These are phyloP conservation scores for Ogataea paradorogensis DNA, from an alignment of 805 yeast genomes.

Conservation along the genomic window DNA sequence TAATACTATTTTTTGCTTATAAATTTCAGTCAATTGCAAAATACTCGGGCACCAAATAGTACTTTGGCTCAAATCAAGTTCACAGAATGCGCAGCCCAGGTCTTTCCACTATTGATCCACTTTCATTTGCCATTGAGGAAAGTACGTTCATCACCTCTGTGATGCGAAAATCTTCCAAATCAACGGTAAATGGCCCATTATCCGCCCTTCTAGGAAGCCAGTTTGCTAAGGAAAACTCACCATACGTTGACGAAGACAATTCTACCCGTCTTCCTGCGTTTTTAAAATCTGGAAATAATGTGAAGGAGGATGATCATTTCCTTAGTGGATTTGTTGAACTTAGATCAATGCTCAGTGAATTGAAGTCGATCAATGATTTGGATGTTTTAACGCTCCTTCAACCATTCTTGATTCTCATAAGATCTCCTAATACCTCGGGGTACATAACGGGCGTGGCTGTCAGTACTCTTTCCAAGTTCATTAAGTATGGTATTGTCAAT, in stretches of 20 bases:
- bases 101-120: constrained; percentile 58
- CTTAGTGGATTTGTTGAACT: constrained; percentile 77
- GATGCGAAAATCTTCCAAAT: constrained; percentile 82
- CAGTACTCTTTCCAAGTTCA: constrained; percentile 67
- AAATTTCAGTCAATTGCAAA: not conserved
- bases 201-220: constrained; percentile 78
- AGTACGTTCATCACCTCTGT: constrained; percentile 83
- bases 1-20: not conserved
- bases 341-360: constrained; percentile 63
- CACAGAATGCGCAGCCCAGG: constrained; percentile 1
- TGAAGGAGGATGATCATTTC: constrained; percentile 50
- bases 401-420: constrained; percentile 82
- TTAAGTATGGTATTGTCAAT: constrained; percentile 66
- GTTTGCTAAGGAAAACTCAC: constrained; percentile 29
- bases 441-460: constrained; percentile 79
- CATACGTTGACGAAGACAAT: constrained; percentile 29
- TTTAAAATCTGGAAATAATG: constrained; percentile 28
- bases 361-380: constrained; percentile 48
- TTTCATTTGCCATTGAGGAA: constrained; percentile 82
- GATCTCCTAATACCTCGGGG: constrained; percentile 84
- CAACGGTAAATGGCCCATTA: constrained; percentile 61
- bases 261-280: constrained; percentile 26
- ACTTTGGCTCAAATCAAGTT: not conserved
- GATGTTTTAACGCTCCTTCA: constrained; percentile 74
- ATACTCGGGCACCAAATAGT: not conserved